Evolutionary conservation across 345 rosid species (phyloP).

Genomic region (Anacardium occidentale): DNA sequence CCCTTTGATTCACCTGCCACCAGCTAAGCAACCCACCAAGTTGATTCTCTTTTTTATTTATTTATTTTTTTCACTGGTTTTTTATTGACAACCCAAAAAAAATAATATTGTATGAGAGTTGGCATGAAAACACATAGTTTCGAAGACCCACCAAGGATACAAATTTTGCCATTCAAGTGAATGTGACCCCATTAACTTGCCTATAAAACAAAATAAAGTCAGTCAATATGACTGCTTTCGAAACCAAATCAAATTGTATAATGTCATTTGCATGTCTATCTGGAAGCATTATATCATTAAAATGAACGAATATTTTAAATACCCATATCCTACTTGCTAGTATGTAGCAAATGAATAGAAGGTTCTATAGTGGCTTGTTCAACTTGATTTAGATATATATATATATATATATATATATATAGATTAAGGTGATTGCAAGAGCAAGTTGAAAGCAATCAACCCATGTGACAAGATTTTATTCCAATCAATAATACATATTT

Average conservation of each 20-base stretch:
- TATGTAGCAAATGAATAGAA: not conserved
- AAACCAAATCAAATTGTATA: no score
- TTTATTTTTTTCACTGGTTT: not conserved
- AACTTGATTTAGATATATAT: not conserved
- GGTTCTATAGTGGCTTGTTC: not conserved
- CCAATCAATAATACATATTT: constrained; percentile 8
- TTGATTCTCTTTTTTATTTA: constrained; percentile 1
- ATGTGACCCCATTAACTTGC: constrained; percentile 15
- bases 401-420: not conserved
- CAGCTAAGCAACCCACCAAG: constrained; percentile 59
- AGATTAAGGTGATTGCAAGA: constrained; percentile 5
- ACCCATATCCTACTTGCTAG: not conserved
- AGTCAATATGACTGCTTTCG: not conserved
- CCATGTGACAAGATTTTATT: constrained; percentile 29
- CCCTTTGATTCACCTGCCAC: constrained; percentile 53
- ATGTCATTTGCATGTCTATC: no score
- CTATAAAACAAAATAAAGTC: not conserved
- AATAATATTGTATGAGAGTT: not conserved
- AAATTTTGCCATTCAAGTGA: constrained; percentile 1
- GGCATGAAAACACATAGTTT: not conserved
- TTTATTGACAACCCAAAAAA: not conserved
- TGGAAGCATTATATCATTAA: no score
- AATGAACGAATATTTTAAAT: no score
- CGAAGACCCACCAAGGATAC: constrained; percentile 8
- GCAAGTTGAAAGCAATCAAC: constrained; percentile 29